These are phyloP conservation scores for Pleomassaria siparia DNA, from an alignment of 2,329 filamentous ascomycete genomes.

Conservation along the genomic window DNA sequence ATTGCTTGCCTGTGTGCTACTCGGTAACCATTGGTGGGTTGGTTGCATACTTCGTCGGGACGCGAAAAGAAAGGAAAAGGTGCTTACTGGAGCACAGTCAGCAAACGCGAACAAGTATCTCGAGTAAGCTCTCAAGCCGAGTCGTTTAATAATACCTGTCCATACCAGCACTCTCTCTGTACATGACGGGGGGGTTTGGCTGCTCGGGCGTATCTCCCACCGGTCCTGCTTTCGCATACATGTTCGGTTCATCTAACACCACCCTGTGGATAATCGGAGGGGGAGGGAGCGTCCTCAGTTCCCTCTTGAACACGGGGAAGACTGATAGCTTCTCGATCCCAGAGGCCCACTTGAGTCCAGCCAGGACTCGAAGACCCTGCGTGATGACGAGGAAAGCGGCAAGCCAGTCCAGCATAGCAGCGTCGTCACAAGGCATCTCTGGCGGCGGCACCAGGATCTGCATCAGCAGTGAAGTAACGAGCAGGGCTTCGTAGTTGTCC, in stretches of 20 bases:
- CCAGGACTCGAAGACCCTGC: constrained; percentile 35
- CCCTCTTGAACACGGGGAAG: constrained; percentile 31
- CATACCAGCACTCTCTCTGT: constrained; percentile 4
- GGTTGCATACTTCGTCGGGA: too few relatives aligned
- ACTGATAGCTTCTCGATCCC: constrained; percentile 36
- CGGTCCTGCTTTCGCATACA: constrained; percentile 14
- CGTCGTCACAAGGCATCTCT: constrained; percentile 9
- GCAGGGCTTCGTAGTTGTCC: constrained; percentile 35
- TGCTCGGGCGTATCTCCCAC: constrained; percentile 21
- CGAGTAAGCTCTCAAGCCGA: too few relatives aligned
- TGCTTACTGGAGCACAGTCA: background rate
- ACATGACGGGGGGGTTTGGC: constrained; percentile 31
- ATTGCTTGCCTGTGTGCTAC: too few relatives aligned
- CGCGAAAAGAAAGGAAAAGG: background rate
- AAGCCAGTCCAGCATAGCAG: constrained; percentile 26
- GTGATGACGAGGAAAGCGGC: constrained; percentile 28
- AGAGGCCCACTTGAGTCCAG: constrained; percentile 28
- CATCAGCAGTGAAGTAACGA: constrained; percentile 28
- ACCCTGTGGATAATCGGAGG: constrained; percentile 21
- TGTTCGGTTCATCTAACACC: constrained; percentile 7
- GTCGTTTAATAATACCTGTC: background rate
- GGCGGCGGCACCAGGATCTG: constrained; percentile 24
- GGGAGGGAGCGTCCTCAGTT: constrained; percentile 30
- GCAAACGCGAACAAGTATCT: background rate
- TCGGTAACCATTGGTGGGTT: too few relatives aligned